Base-by-base conservation (phyloP, 108 stramenopile genomes). In the Conticribra guillardii region DNA sequence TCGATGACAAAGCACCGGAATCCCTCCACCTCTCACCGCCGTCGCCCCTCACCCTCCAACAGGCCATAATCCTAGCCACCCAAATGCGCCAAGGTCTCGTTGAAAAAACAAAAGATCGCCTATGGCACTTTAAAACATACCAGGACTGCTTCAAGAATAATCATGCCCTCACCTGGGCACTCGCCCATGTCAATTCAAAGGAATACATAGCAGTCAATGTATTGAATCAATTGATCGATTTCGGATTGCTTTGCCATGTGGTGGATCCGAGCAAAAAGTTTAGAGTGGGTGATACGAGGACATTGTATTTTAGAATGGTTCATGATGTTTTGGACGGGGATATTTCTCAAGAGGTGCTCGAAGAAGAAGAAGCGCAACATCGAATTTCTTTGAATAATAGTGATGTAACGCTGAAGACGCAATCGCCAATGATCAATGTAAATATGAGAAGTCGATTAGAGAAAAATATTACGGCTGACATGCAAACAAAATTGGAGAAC, bases 81-180 rank as follows among this genome's bases (percentile, higher is more conserved):
- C 27, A 50, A 4, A 71, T 81, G 49, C 54, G 66, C 41, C 14
- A 54, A 46, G 80, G 49, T 24, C 48, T 81, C 14, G 51, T 57
- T 18, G 19, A 22, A 0, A 71, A 71, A 22, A 78, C 71, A 1
- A 67, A 62, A 60, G 81, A 82, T 32, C 41, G 81, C 54, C 62
- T 37, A n/a, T 82, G 76, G 72, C 64, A 70, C 17, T 73, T 77
- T 59, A 78, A 79, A 56, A 57, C 71, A 9, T 82, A 82, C 45
- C 27, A 30, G 17, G 19, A 67, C 17, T 82, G 81, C 31, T 82
- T 82, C 49, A 59, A 47, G n/a, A 31, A 70, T 29, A 45, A 71
- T 15, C 76, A 79, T 51, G 76, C 81, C 31, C 16, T 82, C 16
- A 3, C 41, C 3, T 82, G 71, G 71, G 71, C 81, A 7, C 44